Evolutionary conservation across 2,329 filamentous ascomycete species (phyloP), one percentile per base, ranked within the genome.

Genomic region (Rutstroemia sp.): DNA sequence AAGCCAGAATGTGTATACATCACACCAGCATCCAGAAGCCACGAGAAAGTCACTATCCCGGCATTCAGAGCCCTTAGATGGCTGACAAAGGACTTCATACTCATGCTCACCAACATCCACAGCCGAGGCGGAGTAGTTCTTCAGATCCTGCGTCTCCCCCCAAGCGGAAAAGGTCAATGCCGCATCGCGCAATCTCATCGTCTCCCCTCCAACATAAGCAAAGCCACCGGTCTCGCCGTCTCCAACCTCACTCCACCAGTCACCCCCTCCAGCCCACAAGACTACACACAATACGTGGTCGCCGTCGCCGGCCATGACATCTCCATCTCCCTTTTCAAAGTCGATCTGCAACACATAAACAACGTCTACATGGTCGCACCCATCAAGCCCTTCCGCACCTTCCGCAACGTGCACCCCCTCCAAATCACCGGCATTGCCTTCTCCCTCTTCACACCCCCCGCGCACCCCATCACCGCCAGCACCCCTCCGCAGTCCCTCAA

Each of bases 241-340:
- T 83, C 83, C 58, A 82, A 86, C 57, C 78, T 96, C 9, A 78
- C 80, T 9, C 73, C 80, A 6, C 70, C 77, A 5, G 73, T 80
- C 10, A 72, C 78, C 0, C 75, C 79, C 17, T 63, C 68, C 1
- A 72, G 78, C 1, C 74, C 69, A 49, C 72, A 82, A 51, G 81
- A 80, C 52, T 83, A 87, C 58, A 81, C 85, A 48, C 90, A 96
- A 71, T 87, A 90, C 61, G 81, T 87, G 48, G 78, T 96, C 62
- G 92, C 91, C 6, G 83, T 95, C 14, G 88, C 88, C 2, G 87
- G 86, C 8, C 87, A 88, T 64, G 88, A 95, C 69, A 83, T 84
- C 58, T 90, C 89, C 10, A 85, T 96, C 61, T 82, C 82, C 5
- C 74, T 96, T 27, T 87, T 86, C 70, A 92, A 89, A 0, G 74